Evolutionary conservation across 352 stramenopile species (phyloP).

Genomic region (Pythium myriotylum): DNA sequence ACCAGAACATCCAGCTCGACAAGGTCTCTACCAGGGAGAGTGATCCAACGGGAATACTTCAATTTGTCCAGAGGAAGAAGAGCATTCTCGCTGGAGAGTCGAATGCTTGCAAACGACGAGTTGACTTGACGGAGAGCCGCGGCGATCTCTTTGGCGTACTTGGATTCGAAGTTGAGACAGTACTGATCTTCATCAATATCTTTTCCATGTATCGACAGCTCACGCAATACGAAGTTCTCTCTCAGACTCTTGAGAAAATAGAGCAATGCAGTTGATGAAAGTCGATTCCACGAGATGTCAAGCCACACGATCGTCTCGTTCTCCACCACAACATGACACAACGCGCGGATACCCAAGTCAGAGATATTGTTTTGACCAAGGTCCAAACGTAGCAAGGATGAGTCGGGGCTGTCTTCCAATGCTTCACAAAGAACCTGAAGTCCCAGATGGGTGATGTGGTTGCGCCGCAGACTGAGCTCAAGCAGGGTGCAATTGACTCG

Average conservation of each 20-base stretch:
- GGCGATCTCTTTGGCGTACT: constrained; percentile 50
- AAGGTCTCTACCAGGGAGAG: constrained; percentile 36
- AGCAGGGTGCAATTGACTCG: constrained; percentile 62
- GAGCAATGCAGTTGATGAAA: constrained; percentile 47
- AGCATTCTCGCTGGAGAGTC: constrained; percentile 44
- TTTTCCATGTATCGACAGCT: constrained; percentile 49
- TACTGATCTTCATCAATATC: constrained; percentile 57
- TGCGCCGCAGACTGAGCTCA: constrained; percentile 50
- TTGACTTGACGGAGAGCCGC: constrained; percentile 55
- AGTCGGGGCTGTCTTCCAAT: constrained; percentile 64
- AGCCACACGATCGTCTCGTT: constrained; percentile 75
- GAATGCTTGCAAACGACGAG: constrained; percentile 43
- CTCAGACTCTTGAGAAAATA: constrained; percentile 42
- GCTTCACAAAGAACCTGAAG: constrained; percentile 54
- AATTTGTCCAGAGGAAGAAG: constrained; percentile 63
- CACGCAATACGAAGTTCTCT: constrained; percentile 62
- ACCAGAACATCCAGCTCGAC: constrained; percentile 68
- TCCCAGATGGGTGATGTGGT: constrained; percentile 52
- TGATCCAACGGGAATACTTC: constrained; percentile 64
- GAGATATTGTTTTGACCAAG: constrained; percentile 61
- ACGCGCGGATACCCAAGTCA: constrained; percentile 37
- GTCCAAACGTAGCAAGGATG: constrained; percentile 57
- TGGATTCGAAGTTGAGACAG: constrained; percentile 59
- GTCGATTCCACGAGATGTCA: constrained; percentile 69
- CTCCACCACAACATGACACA: constrained; percentile 54